Base-by-base conservation (phyloP, 2,329 filamentous ascomycete genomes). In the Hymenoscyphus repandus region DNA sequence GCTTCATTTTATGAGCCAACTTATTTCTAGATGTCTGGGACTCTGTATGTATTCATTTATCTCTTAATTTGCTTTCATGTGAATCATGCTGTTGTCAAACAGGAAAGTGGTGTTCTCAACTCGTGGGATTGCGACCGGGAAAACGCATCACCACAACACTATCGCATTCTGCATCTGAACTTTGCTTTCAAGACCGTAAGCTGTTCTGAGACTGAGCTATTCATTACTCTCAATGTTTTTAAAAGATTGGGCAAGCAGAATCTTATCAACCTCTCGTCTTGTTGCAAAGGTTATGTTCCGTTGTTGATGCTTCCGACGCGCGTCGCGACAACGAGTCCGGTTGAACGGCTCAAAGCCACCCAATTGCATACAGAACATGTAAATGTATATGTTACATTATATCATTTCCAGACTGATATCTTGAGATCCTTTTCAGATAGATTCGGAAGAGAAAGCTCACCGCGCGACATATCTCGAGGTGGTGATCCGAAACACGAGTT, bases 61-160 rank as follows among this genome's bases (percentile, higher is more conserved):
- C 48, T 31, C n/a, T 33, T 18, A 50, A 47, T 49, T 47, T 36
- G 31, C 11, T n/a, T 47, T 27, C 39, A 46, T 46, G 45, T 47
- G 38, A 22, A 9, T 10, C 44, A 37, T 47, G 20, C n/a, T 49
- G 15, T 33, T 18, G 44, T 45, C 46, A 41, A 30, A 31, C 15
- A 50, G 41, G 33, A 59, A 59, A 56, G 51, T 53, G 45, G 38
- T 49, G 44, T 53, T 46, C 18, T 51, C 12, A 32, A 17, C 18
- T 18, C 22, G 20, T 43, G 22, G 22, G 45, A 52, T 52, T 52
- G 50, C 50, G 50, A 52, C 50, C 50, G 50, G 20, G 17, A 34
- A 13, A 32, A 38, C 22, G 11, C 3, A 47, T 15, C 30, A 27
- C 20, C 7, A n/a, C 45, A 41, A 17, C 42, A 5, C 12, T 12